A percentile compares a stretch with the other conserved stretches of the same genome.
Evolutionary conservation across 2,329 filamentous ascomycete species (phyloP).

Genomic region (Phoma sp.): DNA sequence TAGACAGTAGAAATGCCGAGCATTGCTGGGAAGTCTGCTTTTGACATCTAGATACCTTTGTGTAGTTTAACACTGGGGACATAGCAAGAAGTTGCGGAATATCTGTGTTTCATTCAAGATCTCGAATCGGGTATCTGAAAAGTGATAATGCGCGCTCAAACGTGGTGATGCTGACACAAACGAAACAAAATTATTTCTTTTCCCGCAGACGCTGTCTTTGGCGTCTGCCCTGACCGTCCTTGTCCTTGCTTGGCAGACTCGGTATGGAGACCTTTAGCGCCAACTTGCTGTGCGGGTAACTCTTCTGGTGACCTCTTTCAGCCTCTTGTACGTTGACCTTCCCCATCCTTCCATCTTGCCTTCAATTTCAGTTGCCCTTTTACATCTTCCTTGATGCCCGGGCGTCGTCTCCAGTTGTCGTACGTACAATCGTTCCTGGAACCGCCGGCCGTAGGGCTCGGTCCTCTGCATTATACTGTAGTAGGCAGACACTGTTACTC

Average conservation of each 20-base stretch:
- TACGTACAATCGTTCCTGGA: background rate
- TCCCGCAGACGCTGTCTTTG: background rate
- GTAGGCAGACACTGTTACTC: background rate
- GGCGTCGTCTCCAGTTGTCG: background rate
- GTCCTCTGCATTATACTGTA: background rate
- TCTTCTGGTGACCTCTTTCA: background rate
- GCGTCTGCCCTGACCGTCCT: background rate
- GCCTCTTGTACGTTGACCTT: background rate
- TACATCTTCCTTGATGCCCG: background rate
- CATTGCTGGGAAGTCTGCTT: no score
- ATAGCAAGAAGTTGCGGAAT: background rate
- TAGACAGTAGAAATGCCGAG: no score
- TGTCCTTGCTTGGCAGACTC: background rate
- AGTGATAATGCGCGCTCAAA: slow-evolving; percentile 15
- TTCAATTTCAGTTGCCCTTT: background rate
- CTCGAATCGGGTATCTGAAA: slow-evolving; percentile 14
- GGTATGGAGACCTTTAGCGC: background rate
- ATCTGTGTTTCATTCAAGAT: slow-evolving; percentile 14
- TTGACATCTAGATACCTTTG: no score
- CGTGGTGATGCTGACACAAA: slow-evolving; percentile 10
- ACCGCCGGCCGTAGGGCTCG: background rate
- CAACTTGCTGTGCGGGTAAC: background rate
- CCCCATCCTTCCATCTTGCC: background rate
- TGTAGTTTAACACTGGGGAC: no score
- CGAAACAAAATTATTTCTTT: background rate